phyloP scores from a whole-genome alignment of 768 basidiomycete species.

The Leucocoprinus sp. region DNA sequence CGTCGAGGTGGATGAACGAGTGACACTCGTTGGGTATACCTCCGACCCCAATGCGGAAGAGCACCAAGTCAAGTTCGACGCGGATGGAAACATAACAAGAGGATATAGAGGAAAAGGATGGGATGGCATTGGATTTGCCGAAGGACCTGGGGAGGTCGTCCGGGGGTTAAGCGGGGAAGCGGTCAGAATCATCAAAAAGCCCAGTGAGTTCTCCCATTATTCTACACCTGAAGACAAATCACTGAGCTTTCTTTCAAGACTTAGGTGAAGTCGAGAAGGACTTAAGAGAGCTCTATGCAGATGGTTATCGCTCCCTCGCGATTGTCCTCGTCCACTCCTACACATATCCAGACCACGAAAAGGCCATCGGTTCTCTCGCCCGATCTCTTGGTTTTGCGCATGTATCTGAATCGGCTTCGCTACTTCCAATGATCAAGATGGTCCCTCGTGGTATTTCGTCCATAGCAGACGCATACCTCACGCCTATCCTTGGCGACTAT shows the following conservation, averaged over 20 bases:
- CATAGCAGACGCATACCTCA: slow-evolving; percentile 93
- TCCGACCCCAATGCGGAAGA: slow-evolving; percentile 78
- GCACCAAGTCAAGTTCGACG: slow-evolving; percentile 70
- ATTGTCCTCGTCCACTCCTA: slow-evolving; percentile 90
- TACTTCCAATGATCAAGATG: slow-evolving; percentile 95
- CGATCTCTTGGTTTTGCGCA: slow-evolving; percentile 80
- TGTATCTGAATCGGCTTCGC: slow-evolving; percentile 78
- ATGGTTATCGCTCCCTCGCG: slow-evolving; percentile 85
- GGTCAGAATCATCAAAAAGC: slow-evolving; percentile 70
- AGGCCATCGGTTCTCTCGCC: slow-evolving; percentile 62
- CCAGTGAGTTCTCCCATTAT: slow-evolving; percentile 34
- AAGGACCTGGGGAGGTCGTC: slow-evolving; percentile 76
- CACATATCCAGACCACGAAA: slow-evolving; percentile 84
- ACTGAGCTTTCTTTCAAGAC: slow-evolving; percentile 32
- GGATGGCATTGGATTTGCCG: slow-evolving; percentile 61
- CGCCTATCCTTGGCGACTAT: slow-evolving; percentile 78
- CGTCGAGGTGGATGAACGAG: slow-evolving; percentile 80
- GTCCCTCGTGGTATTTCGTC: slow-evolving; percentile 88
- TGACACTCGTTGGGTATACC: slow-evolving; percentile 89
- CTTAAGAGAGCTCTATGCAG: slow-evolving; percentile 61
- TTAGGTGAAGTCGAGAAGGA: slow-evolving; percentile 43
- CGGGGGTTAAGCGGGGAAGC: slow-evolving; percentile 83
- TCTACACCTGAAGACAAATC: no score
- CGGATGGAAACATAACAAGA: slow-evolving; percentile 53
- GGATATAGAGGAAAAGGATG: slow-evolving; percentile 75